Evolutionary conservation across 352 stramenopile species (phyloP), one percentile per base, ranked within the genome.

Genomic region (Globisporangium alternatum): DNA sequence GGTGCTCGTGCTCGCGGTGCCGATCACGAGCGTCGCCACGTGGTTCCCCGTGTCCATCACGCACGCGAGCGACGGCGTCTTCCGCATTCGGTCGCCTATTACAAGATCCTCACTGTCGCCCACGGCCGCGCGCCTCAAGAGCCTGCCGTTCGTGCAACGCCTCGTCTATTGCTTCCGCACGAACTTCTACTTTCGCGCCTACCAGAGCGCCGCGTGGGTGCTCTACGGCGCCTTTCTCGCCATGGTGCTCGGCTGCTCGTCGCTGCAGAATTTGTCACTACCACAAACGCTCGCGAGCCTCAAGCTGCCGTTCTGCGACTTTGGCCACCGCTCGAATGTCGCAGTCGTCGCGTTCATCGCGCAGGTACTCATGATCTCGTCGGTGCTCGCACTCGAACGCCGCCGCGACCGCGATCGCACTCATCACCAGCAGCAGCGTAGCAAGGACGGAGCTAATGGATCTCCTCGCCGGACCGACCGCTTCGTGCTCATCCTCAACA

Each of bases 351-450:
- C 77, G 17, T 91, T 95, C 60, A 79, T 95, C 21, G 77, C 82
- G 2, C 77, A 93, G 61, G 75, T 88, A 59, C 75, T 95, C 56
- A 80, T 92, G 51, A 83, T 93, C 35, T 93, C 86, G 52, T 93
- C 86, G 13, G 70, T 92, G 15, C 59, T 95, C 19, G 78, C 83
- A 30, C 74, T 92, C 35, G 78, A 89, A 22, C 74, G 78, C 25
- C 71, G 69, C 44, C 70, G 74, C 22, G 66, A 79, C 39, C 75
- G 68, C 41, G 74, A 76, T 51, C 64, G 56, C 8, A 62, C 19
- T 21, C 39, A 25, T 3, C 10, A 21, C 0, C 9, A 44, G 19
- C 9, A 44, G 19, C 17, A 22, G 21, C 35, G 13, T 37, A 35
- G 21, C 37, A 31, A 17, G 7, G 7, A 33, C 17, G 55, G 7